Base-by-base conservation (phyloP, 495 filamentous ascomycete genomes). In the Aspergillus egyptiacus region DNA sequence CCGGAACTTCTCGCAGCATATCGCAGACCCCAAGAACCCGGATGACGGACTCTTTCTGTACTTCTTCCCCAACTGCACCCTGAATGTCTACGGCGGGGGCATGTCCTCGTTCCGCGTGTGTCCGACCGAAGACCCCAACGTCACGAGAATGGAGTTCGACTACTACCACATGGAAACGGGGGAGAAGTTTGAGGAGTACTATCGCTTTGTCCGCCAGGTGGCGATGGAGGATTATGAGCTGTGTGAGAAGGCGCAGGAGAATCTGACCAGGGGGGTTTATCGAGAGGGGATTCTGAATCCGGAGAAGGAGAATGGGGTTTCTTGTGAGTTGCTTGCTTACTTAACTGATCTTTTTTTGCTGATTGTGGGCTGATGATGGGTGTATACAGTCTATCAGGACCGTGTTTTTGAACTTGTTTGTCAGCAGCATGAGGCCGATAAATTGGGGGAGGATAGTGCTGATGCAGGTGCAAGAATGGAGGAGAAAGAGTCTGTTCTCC, bases 111-210 rank as follows among this genome's bases (percentile, higher is more conserved):
- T 82, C 60, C 71, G 79, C 6, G 74, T 79, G 2, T 78, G 76
- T 53, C 79, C 79, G 0, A 76, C 73, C 0, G 61, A 68, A 1
- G 66, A 76, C 28, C 78, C 79, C 3, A 67, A 71, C 2, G 63
- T 78, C 18, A 75, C 72, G 1, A 66, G 77, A 18, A 82, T 82
- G 79, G 79, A 82, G 51, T 82, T 82, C 48, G 79, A 82, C 54
- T 82, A 82, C 48, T 82, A 79, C 53, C 75, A 81, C 45, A 50
- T 66, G 11, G 72, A 70, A 4, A 65, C 64, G 0, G 78, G 76
- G 0, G 73, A 79, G 17, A 73, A 76, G 47, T 82, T 82, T 41
- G 76, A 80, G 48, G 72, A 77, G 13, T 80, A 82, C 53, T 82
- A 68, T 54, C 74, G 73, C 24, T 82, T 82, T 50, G 76, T 80